These are phyloP conservation scores for Lepiota venenata DNA, from an alignment of 768 basidiomycete species.

Conservation along the genomic window DNA sequence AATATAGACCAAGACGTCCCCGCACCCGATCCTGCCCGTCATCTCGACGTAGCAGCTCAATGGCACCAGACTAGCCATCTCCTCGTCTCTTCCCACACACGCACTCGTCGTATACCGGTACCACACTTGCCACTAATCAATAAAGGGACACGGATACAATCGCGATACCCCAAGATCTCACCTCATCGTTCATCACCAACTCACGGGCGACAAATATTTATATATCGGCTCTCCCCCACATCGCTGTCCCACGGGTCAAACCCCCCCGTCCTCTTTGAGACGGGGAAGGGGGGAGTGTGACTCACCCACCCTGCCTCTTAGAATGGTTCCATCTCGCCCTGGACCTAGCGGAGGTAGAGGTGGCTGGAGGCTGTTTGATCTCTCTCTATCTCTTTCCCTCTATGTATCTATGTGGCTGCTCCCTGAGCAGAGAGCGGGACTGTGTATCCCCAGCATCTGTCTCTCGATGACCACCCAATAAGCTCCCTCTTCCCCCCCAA, in stretches of 20 bases:
- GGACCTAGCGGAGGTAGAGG: slow-evolving; percentile 7
- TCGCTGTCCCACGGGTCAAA: neutral
- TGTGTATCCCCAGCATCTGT: neutral
- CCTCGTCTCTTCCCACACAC: slow-evolving; percentile 4
- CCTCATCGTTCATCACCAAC: neutral
- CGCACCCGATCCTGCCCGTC: slow-evolving; percentile 23
- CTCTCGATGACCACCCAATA: neutral
- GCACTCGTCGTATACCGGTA: neutral
- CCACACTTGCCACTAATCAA: slow-evolving; percentile 3
- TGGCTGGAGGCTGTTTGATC: neutral
- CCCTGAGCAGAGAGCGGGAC: neutral
- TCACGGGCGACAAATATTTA: slow-evolving; percentile 5
- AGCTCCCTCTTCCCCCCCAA: neutral
- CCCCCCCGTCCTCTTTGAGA: neutral
- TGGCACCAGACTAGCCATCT: slow-evolving; percentile 13
- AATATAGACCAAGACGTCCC: slow-evolving; percentile 23
- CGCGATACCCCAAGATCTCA: slow-evolving; percentile 5
- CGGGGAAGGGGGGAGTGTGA: slow-evolving; percentile 2
- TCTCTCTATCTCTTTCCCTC: neutral
- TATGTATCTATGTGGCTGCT: neutral
- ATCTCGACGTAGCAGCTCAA: slow-evolving; percentile 13
- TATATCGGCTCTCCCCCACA: neutral
- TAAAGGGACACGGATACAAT: slow-evolving; percentile 5
- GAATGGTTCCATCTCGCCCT: slow-evolving; percentile 9
- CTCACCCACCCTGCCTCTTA: slow-evolving; percentile 7